These are phyloP conservation scores for Magnolia officinalis DNA, from an alignment of 164 flowering plant genomes.

Conservation along the genomic window DNA sequence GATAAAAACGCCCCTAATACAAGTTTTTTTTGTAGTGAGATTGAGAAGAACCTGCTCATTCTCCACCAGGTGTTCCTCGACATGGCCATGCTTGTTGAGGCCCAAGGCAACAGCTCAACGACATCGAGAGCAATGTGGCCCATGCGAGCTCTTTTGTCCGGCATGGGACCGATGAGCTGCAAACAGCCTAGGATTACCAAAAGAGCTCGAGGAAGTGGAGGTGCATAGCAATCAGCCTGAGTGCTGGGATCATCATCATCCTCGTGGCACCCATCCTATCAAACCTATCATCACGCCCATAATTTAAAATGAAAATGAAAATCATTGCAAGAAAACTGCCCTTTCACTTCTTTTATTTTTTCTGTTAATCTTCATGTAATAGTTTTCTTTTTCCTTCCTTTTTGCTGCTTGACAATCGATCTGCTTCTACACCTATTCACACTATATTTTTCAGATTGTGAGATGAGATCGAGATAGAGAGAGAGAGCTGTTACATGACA, in stretches of 20 bases:
- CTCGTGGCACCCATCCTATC: constrained; percentile 16
- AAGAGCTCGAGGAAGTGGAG: constrained; percentile 29
- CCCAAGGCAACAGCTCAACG: constrained; percentile 30
- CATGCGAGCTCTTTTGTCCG: constrained; percentile 27
- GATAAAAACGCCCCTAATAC: too few relatives aligned
- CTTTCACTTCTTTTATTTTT: too few relatives aligned
- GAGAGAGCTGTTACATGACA: too few relatives aligned
- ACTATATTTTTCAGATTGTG: too few relatives aligned
- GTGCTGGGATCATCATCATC: constrained; percentile 9
- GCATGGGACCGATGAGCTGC: constrained; percentile 25
- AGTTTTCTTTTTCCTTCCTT: too few relatives aligned
- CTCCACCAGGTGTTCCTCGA: constrained; percentile 39
- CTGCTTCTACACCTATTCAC: too few relatives aligned
- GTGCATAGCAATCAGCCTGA: constrained; percentile 20
- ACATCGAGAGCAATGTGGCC: constrained; percentile 24
- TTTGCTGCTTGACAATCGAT: too few relatives aligned
- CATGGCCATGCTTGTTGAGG: constrained; percentile 38
- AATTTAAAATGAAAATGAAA: too few relatives aligned
- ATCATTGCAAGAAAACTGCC: too few relatives aligned
- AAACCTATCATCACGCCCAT: too few relatives aligned
- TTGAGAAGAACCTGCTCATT: constrained; percentile 29
- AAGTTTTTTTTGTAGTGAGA: background rate
- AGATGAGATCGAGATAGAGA: too few relatives aligned
- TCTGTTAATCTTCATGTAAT: too few relatives aligned
- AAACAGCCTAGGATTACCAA: constrained; percentile 23